Conservation (phyloP, 1,284 basidiomycete genomes). For the Vanrija sp. region DNA sequence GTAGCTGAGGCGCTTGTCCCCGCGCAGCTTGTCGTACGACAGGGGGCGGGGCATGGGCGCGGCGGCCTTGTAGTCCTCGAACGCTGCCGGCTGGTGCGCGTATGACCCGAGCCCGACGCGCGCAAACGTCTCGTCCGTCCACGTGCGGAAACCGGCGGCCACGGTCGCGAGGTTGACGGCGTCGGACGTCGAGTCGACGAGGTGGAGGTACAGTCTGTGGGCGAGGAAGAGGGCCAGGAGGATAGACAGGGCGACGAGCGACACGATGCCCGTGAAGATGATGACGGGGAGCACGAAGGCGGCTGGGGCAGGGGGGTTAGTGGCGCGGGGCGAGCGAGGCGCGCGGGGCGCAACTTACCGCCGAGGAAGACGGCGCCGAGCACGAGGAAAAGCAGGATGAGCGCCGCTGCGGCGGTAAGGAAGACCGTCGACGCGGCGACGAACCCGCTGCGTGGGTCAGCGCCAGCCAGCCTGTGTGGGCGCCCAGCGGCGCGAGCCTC, state of each 20-base stretch:
- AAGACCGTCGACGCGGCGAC: slow-evolving; percentile 18
- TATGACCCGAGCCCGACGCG: slow-evolving; percentile 15
- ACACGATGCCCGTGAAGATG: slow-evolving; percentile 30
- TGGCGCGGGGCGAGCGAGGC: too few relatives aligned
- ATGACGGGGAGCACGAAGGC: slow-evolving; percentile 37
- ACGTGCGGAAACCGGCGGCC: slow-evolving; percentile 2
- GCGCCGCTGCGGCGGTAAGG: slow-evolving; percentile 21
- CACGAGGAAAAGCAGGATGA: slow-evolving; percentile 23
- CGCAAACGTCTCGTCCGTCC: slow-evolving; percentile 29
- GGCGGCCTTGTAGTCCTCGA: slow-evolving; percentile 1
- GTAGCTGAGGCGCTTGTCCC: too few relatives aligned
- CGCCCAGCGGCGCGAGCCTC: too few relatives aligned
- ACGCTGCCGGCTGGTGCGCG: not conserved
- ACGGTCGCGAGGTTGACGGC: not conserved
- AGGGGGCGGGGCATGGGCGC: too few relatives aligned
- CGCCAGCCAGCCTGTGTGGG: not conserved
- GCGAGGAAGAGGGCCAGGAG: slow-evolving; percentile 38
- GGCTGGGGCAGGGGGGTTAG: slow-evolving; percentile 14
- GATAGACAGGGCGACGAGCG: slow-evolving; percentile 21
- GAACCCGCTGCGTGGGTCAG: slow-evolving; percentile 23
- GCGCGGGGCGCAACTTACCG: slow-evolving; percentile 15
- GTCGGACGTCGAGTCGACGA: slow-evolving; percentile 5
- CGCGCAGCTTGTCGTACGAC: too few relatives aligned
- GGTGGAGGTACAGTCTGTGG: slow-evolving; percentile 40
- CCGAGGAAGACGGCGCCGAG: slow-evolving; percentile 23